Evolutionary conservation across 192 early-diverging fungal species (phyloP).

Genomic region (Coemansia brasiliensis): DNA sequence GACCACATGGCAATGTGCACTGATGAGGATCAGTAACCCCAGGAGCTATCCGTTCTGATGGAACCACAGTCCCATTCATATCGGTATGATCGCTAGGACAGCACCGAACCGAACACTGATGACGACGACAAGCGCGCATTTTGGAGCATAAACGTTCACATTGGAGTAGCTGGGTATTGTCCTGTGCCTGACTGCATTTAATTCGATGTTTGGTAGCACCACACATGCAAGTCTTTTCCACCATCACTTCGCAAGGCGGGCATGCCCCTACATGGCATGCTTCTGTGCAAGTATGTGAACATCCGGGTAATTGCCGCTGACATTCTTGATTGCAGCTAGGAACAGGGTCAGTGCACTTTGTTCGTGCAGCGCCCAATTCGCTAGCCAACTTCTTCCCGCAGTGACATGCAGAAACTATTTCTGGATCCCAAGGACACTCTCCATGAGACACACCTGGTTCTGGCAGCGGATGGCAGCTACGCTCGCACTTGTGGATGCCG

Average conservation of each 20-base stretch:
- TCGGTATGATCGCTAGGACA: constrained; percentile 57
- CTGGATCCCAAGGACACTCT: constrained; percentile 36
- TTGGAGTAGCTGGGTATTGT: constrained; percentile 47
- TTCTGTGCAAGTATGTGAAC: constrained; percentile 62
- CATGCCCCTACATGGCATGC: constrained; percentile 67
- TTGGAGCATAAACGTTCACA: constrained; percentile 67
- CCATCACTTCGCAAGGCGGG: constrained; percentile 57
- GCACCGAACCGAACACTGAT: constrained; percentile 65
- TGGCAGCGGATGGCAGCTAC: constrained; percentile 55
- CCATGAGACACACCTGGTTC: constrained; percentile 11
- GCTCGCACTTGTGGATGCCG: constrained; percentile 66
- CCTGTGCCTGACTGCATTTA: constrained; percentile 27
- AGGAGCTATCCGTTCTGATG: constrained; percentile 20
- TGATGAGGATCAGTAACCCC: constrained; percentile 56
- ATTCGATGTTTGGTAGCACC: constrained; percentile 40
- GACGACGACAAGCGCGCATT: constrained; percentile 68
- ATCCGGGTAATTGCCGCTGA: constrained; percentile 32
- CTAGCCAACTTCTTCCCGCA: constrained; percentile 24
- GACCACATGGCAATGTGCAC: constrained; percentile 71
- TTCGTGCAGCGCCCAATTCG: constrained; percentile 22
- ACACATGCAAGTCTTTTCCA: constrained; percentile 66
- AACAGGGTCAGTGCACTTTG: constrained; percentile 43
- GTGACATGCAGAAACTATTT: constrained; percentile 30
- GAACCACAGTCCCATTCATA: constrained; percentile 24
- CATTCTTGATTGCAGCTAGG: constrained; percentile 43